Base-by-base conservation (phyloP, 257 asterid species). In the Lycium barbarum region DNA sequence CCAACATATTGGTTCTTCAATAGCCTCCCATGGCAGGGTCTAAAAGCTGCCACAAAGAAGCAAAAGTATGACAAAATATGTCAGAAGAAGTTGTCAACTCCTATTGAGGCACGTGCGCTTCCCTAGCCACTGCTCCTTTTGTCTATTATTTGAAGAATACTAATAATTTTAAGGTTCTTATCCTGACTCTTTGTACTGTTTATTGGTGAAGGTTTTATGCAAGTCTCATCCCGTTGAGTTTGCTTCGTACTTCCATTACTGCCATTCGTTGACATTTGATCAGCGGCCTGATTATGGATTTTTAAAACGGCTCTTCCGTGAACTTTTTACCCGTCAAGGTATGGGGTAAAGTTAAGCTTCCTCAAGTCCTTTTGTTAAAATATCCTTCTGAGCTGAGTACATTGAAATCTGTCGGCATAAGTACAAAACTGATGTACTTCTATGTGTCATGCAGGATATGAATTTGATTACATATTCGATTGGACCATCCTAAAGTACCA, bases 11-110 rank as follows among this genome's bases (percentile, higher is more conserved):
- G 59, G 33, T 84, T 89, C 86, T 86, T 86, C 80, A 88, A 79
- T 85, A 95, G 99, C 92, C 98, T 95, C 84, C 99, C 99, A 17
- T 95, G 99, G 99, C 99, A 95, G 94, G 99, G 99, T 68, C 86
- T 94, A 85, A 94, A 95, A 93, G 99, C 97, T 90, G 99, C 98
- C 81, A 95, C 98, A 67, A 95, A 95, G 91, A 95, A 94, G 94
- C 99, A 95, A 90, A 95, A 95, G 89, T 95, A 95, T 84, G 99
- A 95, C 91, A 95, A 95, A 90, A 95, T 95, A 82, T 92, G 98
- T 86, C 98, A 94, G 91, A 95, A 95, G 87, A 95, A 94, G 86
- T 84, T 95, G 88, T 93, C 98, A 76, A 95, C 98, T 88, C 98
- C 99, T n/a, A 94, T 94, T 79, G 99, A 95, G 98, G 99, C 92